phyloP scores from a whole-genome alignment of 2,329 filamentous ascomycete genomes.

The Triangularia verruculosa region DNA sequence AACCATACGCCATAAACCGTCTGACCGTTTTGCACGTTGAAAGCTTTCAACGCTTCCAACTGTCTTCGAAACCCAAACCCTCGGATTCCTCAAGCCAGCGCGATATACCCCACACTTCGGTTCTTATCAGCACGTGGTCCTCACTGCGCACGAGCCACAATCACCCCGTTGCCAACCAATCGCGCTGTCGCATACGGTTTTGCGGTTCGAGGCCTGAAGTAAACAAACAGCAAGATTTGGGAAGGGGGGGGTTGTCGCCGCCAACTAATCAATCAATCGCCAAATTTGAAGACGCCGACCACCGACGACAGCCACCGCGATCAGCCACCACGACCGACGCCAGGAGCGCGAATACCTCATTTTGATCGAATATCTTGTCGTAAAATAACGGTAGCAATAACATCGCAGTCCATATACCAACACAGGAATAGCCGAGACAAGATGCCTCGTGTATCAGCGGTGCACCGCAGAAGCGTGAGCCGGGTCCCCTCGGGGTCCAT shows the following conservation, averaged over 20 bases:
- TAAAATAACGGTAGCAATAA: slow-evolving; percentile 18
- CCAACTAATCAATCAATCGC: background rate
- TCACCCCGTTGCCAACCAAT: slow-evolving; percentile 13
- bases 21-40: background rate
- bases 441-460: slow-evolving; percentile 60
- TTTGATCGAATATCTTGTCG: background rate
- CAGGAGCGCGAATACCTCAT: slow-evolving; percentile 1
- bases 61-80: background rate
- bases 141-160: background rate
- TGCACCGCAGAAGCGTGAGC: slow-evolving; percentile 47
- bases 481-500: slow-evolving; percentile 48
- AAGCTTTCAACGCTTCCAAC: background rate
- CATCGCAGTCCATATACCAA: slow-evolving; percentile 22
- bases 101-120: background rate
- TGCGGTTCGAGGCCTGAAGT: slow-evolving; percentile 20
- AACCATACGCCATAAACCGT: background rate
- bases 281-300: slow-evolving; percentile 18
- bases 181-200: slow-evolving; percentile 9
- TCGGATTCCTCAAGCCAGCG: background rate
- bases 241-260: slow-evolving; percentile 5
- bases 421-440: slow-evolving; percentile 28
- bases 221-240: slow-evolving; percentile 28
- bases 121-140: slow-evolving; percentile 21
- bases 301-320: slow-evolving; percentile 9
- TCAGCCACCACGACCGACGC: slow-evolving; percentile 2